Percentiles rank a stretch among this genome's conserved stretches.
Evolutionary conservation across 176 grass and related monocot species (phyloP).

Genomic region (Rhynchospora pubera): DNA sequence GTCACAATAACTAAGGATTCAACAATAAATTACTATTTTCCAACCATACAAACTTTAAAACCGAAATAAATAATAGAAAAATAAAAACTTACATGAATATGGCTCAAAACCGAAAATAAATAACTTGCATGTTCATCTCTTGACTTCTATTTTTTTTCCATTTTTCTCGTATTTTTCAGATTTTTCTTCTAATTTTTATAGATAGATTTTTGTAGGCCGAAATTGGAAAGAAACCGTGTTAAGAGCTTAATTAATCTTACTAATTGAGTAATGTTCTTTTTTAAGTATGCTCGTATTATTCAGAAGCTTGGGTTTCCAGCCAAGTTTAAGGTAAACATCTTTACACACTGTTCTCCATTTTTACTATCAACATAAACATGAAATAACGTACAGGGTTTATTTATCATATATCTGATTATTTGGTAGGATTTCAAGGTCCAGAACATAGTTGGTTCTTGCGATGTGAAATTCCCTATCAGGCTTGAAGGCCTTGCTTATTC

Average conservation of each 20-base stretch:
- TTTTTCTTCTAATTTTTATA: too few relatives aligned
- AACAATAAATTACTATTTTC: too few relatives aligned
- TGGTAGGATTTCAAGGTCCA: conserved; percentile 90
- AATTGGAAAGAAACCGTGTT: too few relatives aligned
- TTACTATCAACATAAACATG: neutral
- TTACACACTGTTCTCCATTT: neutral
- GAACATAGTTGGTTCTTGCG: conserved; percentile 96
- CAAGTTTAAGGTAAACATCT: conserved; percentile 77
- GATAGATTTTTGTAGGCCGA: too few relatives aligned
- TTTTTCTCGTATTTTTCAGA: too few relatives aligned
- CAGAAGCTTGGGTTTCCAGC: conserved; percentile 97
- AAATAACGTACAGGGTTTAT: neutral
- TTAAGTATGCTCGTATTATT: conserved; percentile 96
- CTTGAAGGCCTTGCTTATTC: conserved; percentile 95
- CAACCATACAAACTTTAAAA: too few relatives aligned
- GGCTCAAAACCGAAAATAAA: too few relatives aligned
- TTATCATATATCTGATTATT: neutral
- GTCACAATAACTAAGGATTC: too few relatives aligned
- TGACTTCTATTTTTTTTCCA: too few relatives aligned
- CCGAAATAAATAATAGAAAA: too few relatives aligned
- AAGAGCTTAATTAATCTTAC: neutral
- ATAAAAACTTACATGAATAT: too few relatives aligned
- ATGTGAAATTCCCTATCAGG: conserved; percentile 90
- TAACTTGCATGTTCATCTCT: too few relatives aligned
- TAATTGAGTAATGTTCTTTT: conserved; percentile 25